These are phyloP conservation scores for Sarocladium kiliense DNA, from an alignment of 2,329 filamentous ascomycete species.

Conservation along the genomic window DNA sequence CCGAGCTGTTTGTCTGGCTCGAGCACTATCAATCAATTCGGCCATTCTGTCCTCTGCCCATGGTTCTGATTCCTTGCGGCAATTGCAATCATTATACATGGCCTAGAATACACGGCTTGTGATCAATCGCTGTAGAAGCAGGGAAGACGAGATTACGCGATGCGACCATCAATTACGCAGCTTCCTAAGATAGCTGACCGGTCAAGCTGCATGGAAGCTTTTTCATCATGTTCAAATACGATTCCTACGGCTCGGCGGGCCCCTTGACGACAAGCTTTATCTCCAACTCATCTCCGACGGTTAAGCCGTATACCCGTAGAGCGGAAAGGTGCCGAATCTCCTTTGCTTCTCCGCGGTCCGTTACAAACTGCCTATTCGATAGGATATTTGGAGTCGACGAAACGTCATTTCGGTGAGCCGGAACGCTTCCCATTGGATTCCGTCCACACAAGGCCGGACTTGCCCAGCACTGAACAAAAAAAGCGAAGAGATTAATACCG, in stretches of 20 bases:
- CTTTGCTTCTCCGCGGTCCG: background rate
- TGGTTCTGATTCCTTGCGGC: background rate
- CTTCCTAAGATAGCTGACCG: slow-evolving; percentile 6
- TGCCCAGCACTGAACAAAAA: background rate
- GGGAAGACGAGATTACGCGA: background rate
- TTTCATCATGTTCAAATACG: background rate
- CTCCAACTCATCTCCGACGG: background rate
- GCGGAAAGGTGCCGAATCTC: background rate
- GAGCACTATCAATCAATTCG: background rate
- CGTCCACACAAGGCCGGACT: background rate
- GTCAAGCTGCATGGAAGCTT: background rate
- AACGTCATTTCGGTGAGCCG: slow-evolving; percentile 9
- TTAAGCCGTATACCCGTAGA: background rate
- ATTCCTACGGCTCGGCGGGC: background rate
- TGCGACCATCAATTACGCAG: slow-evolving; percentile 2
- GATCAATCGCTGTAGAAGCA: background rate
- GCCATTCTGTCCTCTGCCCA: background rate
- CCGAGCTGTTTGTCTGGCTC: background rate
- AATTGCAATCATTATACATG: background rate
- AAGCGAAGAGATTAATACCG: background rate
- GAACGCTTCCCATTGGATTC: slow-evolving; percentile 4
- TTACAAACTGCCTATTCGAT: background rate
- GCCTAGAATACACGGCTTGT: background rate
- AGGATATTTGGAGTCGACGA: background rate
- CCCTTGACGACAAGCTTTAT: background rate